Percentiles rank a stretch among this genome's conserved stretches.
phyloP scores from a whole-genome alignment of 2,329 filamentous ascomycete genomes.

The Penicillium fuscoglaucum region DNA sequence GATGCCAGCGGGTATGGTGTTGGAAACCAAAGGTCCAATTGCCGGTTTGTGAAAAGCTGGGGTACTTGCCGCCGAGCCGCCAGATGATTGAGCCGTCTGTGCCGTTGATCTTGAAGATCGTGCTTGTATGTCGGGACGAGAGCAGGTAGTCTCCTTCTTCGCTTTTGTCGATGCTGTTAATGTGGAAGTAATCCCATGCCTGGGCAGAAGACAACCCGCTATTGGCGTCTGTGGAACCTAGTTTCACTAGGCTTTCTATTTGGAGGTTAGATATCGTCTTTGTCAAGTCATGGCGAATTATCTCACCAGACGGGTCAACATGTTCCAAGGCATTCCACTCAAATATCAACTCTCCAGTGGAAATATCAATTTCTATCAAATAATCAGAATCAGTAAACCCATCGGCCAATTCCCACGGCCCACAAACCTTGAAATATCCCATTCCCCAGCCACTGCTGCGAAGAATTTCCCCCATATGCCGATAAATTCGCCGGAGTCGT shows the following conservation, averaged over 20 bases:
- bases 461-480: constrained; percentile 44
- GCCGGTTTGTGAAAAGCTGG: constrained; percentile 21
- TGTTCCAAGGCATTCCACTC: constrained; percentile 10
- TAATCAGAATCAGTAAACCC: not conserved
- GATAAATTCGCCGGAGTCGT: constrained; percentile 47
- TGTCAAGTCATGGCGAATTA: not conserved
- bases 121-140: constrained; percentile 29
- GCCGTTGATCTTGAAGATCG: constrained; percentile 31
- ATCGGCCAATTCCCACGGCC: not conserved
- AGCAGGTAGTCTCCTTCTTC: constrained; percentile 30
- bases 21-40: constrained; percentile 43
- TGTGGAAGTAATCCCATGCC: constrained; percentile 36
- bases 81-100: constrained; percentile 31
- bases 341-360: constrained; percentile 4
- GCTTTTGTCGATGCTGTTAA: constrained; percentile 25
- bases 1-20: constrained; percentile 18
- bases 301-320: constrained; percentile 5
- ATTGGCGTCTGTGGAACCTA: constrained; percentile 19
- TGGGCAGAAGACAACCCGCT: not conserved
- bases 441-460: constrained; percentile 55
- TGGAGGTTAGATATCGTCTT: not conserved
- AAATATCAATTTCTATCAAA: constrained; percentile 1
- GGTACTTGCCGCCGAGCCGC: constrained; percentile 28
- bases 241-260: not conserved
- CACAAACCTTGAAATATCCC: constrained; percentile 50